Evolutionary conservation across 108 stramenopile species (phyloP).

Genomic region (Nitzschia sp.): DNA sequence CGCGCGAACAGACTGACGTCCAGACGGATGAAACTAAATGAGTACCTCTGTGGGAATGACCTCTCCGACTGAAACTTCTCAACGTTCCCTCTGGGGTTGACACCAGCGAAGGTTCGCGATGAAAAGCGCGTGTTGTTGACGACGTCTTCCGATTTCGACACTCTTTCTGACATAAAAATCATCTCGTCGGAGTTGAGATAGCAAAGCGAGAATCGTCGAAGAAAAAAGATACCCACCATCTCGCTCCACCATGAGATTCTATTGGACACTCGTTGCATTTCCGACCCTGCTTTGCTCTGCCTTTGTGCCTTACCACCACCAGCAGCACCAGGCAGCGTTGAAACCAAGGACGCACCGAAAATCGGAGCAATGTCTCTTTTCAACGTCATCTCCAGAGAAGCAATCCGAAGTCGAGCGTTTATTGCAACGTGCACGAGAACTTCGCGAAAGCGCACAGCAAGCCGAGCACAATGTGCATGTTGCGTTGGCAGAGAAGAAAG

Average conservation of each 20-base stretch:
- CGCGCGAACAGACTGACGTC: too few species aligned
- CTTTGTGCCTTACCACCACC: neutral
- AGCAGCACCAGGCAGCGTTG: neutral
- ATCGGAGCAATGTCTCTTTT: neutral
- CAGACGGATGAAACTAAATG: too few species aligned
- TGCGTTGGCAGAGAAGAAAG: conserved; percentile 14
- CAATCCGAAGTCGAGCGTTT: conserved; percentile 24
- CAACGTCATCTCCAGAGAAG: neutral
- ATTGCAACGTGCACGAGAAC: conserved; percentile 13
- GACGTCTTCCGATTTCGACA: too few species aligned
- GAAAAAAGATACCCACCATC: neutral
- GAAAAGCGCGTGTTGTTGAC: too few species aligned
- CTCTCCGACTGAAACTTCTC: too few species aligned
- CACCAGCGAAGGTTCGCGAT: too few species aligned
- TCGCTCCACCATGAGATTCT: neutral
- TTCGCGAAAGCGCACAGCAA: conserved; percentile 17
- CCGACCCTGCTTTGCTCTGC: neutral
- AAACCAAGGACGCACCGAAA: neutral
- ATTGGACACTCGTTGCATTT: neutral
- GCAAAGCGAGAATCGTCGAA: neutral
- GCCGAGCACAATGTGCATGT: conserved; percentile 15
- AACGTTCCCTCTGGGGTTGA: too few species aligned
- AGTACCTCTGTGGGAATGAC: too few species aligned
- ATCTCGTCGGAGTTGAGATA: neutral
- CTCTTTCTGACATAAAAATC: neutral